Evolutionary conservation across 2,329 filamentous ascomycete genomes (phyloP).

Genomic region (Lecanosticta acicola): DNA sequence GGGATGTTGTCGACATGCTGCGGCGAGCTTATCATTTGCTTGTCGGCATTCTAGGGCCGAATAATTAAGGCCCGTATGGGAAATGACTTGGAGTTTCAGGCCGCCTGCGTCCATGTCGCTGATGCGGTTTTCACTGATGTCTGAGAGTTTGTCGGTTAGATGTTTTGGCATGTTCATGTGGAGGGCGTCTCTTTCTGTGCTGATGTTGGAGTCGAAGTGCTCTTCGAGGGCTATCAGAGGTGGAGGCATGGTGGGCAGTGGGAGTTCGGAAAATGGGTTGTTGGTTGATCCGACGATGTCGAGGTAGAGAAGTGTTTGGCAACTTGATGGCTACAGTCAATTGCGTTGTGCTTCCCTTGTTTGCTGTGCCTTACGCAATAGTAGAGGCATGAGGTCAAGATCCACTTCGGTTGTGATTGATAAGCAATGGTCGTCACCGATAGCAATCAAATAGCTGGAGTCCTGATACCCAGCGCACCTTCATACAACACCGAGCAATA

Average conservation of each 20-base stretch:
- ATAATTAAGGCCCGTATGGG: constrained; percentile 18
- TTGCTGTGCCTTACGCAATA: too few relatives aligned
- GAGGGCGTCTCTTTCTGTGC: constrained; percentile 1
- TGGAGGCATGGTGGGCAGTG: background rate
- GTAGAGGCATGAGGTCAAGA: too few relatives aligned
- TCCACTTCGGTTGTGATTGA: too few relatives aligned
- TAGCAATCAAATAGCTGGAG: too few relatives aligned
- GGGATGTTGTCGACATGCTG: constrained; percentile 13
- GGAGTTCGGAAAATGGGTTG: background rate
- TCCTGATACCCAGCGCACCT: too few relatives aligned
- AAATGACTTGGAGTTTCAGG: constrained; percentile 24
- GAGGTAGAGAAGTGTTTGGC: too few relatives aligned
- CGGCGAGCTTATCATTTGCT: constrained; percentile 24
- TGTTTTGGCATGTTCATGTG: constrained; percentile 2
- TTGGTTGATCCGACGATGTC: background rate
- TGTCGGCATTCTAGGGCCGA: constrained; percentile 14
- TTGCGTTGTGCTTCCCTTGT: too few relatives aligned
- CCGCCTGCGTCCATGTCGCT: constrained; percentile 22
- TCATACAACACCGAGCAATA: too few relatives aligned
- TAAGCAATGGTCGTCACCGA: too few relatives aligned
- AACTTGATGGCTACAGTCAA: too few relatives aligned
- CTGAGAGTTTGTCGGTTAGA: constrained; percentile 2
- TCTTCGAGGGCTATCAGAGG: constrained; percentile 6
- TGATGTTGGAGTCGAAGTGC: constrained; percentile 7
- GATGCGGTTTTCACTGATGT: constrained; percentile 14